A percentile compares a stretch with the other conserved stretches of the same genome.
phyloP scores from a whole-genome alignment of 352 stramenopile genomes.

The Peronospora farinosa region DNA sequence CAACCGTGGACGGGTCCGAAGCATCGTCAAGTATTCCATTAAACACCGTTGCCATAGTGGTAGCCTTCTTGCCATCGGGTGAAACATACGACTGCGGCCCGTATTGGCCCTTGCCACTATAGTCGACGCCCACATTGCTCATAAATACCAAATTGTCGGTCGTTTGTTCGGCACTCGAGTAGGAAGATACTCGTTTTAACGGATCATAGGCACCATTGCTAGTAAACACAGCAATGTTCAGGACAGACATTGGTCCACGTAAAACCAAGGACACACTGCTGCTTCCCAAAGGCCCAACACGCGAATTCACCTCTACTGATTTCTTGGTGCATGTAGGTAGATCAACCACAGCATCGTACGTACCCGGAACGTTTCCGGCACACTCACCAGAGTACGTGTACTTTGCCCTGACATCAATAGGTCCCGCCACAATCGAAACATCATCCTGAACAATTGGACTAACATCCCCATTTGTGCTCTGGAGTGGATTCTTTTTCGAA shows the following conservation, averaged over 20 bases:
- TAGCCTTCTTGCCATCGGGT: slow-evolving; percentile 31
- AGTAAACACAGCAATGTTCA: slow-evolving; percentile 56
- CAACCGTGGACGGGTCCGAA: slow-evolving; percentile 22
- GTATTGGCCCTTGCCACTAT: slow-evolving; percentile 26
- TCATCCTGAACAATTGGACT: no score
- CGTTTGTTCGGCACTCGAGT: slow-evolving; percentile 23
- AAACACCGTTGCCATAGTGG: slow-evolving; percentile 32
- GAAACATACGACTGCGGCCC: slow-evolving; percentile 51
- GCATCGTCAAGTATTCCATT: slow-evolving; percentile 40
- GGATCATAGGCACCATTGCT: slow-evolving; percentile 19
- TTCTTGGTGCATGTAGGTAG: slow-evolving; percentile 35
- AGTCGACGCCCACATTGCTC: slow-evolving; percentile 77
- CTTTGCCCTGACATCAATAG: slow-evolving; percentile 33
- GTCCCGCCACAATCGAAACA: background rate
- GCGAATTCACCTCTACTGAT: slow-evolving; percentile 33
- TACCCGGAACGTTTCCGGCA: slow-evolving; percentile 43
- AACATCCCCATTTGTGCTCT: no score
- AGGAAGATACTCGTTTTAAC: slow-evolving; percentile 52
- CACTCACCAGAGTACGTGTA: slow-evolving; percentile 47
- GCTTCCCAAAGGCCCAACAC: slow-evolving; percentile 36
- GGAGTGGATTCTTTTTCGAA: no score
- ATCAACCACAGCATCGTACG: slow-evolving; percentile 50
- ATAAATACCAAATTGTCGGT: slow-evolving; percentile 63
- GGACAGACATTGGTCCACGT: slow-evolving; percentile 48
- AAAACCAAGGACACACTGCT: slow-evolving; percentile 45